Evolutionary conservation across 2,329 filamentous ascomycete genomes (phyloP).

Genomic region (Phialophora macrospora): DNA sequence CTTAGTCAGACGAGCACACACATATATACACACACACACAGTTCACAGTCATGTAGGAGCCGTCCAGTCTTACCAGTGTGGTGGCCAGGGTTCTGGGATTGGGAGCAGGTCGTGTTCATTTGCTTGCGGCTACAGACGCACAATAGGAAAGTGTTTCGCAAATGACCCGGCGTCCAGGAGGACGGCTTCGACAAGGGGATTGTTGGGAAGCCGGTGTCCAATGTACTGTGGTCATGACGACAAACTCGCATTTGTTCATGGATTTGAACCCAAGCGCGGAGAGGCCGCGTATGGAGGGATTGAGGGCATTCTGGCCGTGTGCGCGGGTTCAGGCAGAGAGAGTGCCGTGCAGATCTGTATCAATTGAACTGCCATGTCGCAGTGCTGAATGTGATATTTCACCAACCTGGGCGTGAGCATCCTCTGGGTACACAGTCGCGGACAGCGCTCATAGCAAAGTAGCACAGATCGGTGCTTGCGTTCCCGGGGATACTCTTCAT

Average conservation of each 20-base stretch:
- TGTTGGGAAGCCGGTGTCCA: background rate
- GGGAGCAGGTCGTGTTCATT: background rate
- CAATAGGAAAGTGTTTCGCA: background rate
- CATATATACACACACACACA: background rate
- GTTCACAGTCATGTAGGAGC: background rate
- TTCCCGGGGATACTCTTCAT: background rate
- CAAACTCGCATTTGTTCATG: background rate
- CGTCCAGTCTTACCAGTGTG: background rate
- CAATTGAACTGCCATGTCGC: background rate
- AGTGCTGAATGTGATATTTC: background rate
- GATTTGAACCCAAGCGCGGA: background rate
- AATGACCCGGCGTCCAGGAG: background rate
- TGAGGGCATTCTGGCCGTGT: background rate
- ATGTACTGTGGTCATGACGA: too few species aligned
- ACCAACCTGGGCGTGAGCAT: background rate
- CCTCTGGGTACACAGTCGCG: background rate
- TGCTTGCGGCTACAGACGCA: background rate
- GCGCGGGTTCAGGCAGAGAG: background rate
- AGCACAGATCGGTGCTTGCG: background rate
- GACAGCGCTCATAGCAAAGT: background rate
- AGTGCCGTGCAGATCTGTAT: background rate
- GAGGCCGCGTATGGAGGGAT: background rate
- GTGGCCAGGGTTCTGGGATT: too few species aligned
- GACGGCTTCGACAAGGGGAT: background rate
- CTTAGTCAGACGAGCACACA: constrained; percentile 14